Evolutionary conservation across 108 stramenopile species (phyloP).

Genomic region (Parietichytrium sp.): DNA sequence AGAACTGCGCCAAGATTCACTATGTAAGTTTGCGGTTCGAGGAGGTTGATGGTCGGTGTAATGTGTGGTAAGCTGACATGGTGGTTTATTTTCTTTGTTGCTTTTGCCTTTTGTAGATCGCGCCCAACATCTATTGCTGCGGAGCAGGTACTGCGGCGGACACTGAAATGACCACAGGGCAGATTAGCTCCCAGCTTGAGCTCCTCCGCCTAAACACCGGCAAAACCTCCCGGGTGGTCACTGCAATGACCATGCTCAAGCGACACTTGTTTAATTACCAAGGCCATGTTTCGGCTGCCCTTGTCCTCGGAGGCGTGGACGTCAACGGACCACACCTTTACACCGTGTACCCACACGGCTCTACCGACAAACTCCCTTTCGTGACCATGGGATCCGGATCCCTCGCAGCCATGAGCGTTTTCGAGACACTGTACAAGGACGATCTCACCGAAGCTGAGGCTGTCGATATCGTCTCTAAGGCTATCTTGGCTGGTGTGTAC

Average conservation of each 20-base stretch:
- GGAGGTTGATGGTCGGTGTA: no score
- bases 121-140: conserved; percentile 98
- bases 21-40: no score
- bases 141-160: conserved; percentile 98
- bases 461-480: conserved; percentile 80
- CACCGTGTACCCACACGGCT: conserved; percentile 86
- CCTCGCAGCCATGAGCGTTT: conserved; percentile 94
- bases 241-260: conserved; percentile 90
- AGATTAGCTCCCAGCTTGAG: conserved; percentile 83
- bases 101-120: no score
- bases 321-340: conserved; percentile 86
- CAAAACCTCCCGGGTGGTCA: conserved; percentile 78
- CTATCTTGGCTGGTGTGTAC: conserved; percentile 91
- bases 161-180: conserved; percentile 92
- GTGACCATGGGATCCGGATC: conserved; percentile 98
- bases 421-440: conserved; percentile 84
- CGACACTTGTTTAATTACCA: conserved; percentile 92
- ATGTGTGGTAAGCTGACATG: no score
- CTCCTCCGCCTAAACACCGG: conserved; percentile 88
- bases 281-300: conserved; percentile 88
- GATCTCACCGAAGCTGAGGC: conserved; percentile 86
- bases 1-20: conserved; percentile 99
- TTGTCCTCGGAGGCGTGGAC: conserved; percentile 94
- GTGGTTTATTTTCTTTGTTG: no score
- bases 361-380: conserved; percentile 87